phyloP scores from a whole-genome alignment of 257 asterid species.

The Sherardia arvensis region DNA sequence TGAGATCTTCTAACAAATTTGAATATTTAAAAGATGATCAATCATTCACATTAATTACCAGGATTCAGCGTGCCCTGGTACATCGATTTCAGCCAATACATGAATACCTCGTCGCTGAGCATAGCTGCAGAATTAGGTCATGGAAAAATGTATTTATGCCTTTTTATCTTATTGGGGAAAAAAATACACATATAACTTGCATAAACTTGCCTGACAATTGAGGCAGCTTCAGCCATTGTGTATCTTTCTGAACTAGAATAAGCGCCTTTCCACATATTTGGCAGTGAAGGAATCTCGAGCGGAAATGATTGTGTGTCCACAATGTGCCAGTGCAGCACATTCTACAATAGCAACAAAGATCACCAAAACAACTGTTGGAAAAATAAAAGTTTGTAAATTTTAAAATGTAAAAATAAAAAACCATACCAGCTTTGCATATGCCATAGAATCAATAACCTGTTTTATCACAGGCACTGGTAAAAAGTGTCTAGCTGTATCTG shows the following conservation, averaged over 20 bases:
- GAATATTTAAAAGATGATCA: no score
- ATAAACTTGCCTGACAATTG: conserved; percentile 74
- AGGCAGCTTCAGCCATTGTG: conserved; percentile 64
- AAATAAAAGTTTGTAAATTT: no score
- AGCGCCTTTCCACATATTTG: conserved; percentile 82
- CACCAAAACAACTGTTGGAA: no score
- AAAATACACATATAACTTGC: not conserved
- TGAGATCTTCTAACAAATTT: not conserved
- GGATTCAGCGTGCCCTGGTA: conserved; percentile 87
- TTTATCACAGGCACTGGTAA: conserved; percentile 59
- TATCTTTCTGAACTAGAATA: conserved; percentile 62
- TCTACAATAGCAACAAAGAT: conserved; percentile 29
- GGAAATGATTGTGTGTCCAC: conserved; percentile 95
- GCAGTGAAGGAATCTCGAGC: conserved; percentile 80
- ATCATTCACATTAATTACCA: conserved; percentile 55
- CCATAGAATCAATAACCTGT: conserved; percentile 91
- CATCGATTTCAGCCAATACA: conserved; percentile 90
- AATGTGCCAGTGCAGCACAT: conserved; percentile 97
- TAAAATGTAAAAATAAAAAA: not conserved
- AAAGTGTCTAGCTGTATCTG: conserved; percentile 92
- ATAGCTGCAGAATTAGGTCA: conserved; percentile 37
- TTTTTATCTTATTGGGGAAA: not conserved
- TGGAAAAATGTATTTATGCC: not conserved
- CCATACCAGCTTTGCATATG: conserved; percentile 83
- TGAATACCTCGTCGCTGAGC: conserved; percentile 74